Evolutionary conservation across 306 rosid genomes (phyloP), one percentile per base, ranked within the genome.

Genomic region (Leucaena leucocephala): DNA sequence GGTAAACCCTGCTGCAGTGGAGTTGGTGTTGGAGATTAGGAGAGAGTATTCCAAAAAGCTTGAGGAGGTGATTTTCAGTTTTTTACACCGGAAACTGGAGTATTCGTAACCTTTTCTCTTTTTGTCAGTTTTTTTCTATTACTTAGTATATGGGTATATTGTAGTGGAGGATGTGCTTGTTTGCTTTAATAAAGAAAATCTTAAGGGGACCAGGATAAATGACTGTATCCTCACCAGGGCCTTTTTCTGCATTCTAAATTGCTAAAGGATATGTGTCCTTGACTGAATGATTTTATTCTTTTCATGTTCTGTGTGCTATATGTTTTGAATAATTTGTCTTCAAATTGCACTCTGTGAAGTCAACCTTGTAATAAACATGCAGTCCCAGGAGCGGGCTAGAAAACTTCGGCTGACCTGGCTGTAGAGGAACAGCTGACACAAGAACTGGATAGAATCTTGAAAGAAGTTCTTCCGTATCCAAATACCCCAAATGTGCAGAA

Each of bases 391-490:
- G 43, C 91, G 93, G 22, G 91, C 97, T 55, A 91, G 92, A 88
- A 85, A 82, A 88, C 95, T 95, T 66, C 84, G 83, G 92, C 90
- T 74, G 97, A 95, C 79, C 85, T 95, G 81, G 97, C 97, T 69
- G 92, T 91, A 55, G 98, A 95, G 86, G 98, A 95, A 71, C 91
- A 88, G 36, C 95, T 92, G 71, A 93, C 78, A 65, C 89, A 76
- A 64, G 98, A 95, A 86, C 86, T 95, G 70, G 90, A 91, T 82
- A 86, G 96, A 90, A 95, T 95, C 67, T 83, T 95, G 88, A 89
- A 88, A 82, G 98, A 94, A 84, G 91, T 90, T 74, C 90, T 95
- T 80, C 98, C 92, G 54, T 91, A 85, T 87, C 97, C 97, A 78
- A 88, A 84, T 83, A 88, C 83, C 75, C 87, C 97, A 52, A 86